Evolutionary conservation across 768 basidiomycete species (phyloP).

Genomic region (Naematelia aurantialba): DNA sequence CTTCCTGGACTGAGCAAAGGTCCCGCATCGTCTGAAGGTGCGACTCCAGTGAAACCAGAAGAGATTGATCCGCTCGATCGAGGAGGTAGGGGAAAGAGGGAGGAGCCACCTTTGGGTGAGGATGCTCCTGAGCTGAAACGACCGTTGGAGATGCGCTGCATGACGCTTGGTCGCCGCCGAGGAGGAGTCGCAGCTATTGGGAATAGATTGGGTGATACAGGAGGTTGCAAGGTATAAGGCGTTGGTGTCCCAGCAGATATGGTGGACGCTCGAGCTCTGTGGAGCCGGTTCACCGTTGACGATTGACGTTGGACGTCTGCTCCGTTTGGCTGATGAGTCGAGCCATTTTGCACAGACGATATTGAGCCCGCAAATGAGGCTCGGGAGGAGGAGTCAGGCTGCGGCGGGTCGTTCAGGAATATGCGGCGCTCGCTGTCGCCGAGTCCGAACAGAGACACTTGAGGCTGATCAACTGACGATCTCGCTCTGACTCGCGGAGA

Average conservation of each 20-base stretch:
- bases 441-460: constrained; percentile 12
- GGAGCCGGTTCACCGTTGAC: constrained; percentile 3
- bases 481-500: constrained; percentile 3
- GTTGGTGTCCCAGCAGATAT: constrained; percentile 28
- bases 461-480: neutral
- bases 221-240: constrained; percentile 17
- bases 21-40: constrained; percentile 17
- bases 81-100: constrained; percentile 39
- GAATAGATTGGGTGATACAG: constrained; percentile 27
- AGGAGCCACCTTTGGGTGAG: constrained; percentile 23
- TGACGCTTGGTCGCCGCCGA: constrained; percentile 30
- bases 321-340: neutral
- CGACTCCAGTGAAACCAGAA: constrained; percentile 13
- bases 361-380: constrained; percentile 27
- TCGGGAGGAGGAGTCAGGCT: constrained; percentile 19
- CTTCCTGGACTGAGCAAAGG: constrained; percentile 20
- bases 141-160: constrained; percentile 33
- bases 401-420: constrained; percentile 15
- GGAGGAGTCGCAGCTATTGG: constrained; percentile 36
- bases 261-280: constrained; percentile 36
- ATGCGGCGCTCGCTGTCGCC: constrained; percentile 8
- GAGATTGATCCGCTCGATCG: constrained; percentile 38
- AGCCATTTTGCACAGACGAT: constrained; percentile 15
- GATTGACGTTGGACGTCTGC: neutral
- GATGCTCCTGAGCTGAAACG: constrained; percentile 27